A percentile compares a stretch with the other conserved stretches of the same genome.
phyloP scores from a whole-genome alignment of 1,284 basidiomycete species.

The Ceratobasidium sp. region DNA sequence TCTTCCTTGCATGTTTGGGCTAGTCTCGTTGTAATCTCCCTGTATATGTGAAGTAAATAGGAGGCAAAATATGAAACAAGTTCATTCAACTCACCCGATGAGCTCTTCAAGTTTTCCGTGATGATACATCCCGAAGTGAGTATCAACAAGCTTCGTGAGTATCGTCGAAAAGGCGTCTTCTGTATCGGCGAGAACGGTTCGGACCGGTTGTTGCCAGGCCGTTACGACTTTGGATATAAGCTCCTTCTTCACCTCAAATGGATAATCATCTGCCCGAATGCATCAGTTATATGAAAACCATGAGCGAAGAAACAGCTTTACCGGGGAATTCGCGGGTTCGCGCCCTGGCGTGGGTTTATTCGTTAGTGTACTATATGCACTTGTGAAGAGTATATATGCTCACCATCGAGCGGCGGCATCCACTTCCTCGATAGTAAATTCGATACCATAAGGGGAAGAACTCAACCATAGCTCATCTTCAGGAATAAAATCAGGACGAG shows the following conservation, averaged over 20 bases:
- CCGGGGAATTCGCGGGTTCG: conserved; percentile 41
- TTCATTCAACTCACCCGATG: conserved; percentile 53
- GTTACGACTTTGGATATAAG: conserved; percentile 66
- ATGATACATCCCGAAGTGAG: conserved; percentile 69
- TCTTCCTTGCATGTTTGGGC: conserved; percentile 8
- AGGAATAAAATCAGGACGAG: conserved; percentile 36
- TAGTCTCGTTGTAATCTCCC: conserved; percentile 4
- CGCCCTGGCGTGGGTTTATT: not conserved
- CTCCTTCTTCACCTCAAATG: conserved; percentile 69
- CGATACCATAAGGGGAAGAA: conserved; percentile 1
- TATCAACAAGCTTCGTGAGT: conserved; percentile 61
- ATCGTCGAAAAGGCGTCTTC: conserved; percentile 61
- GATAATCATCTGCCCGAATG: conserved; percentile 64
- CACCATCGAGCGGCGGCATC: conserved; percentile 29
- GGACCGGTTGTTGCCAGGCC: conserved; percentile 68
- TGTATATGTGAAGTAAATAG: not conserved
- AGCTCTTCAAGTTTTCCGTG: conserved; percentile 67
- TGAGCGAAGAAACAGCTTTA: not conserved
- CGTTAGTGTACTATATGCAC: not conserved
- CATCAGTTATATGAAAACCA: not conserved
- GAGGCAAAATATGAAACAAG: not conserved
- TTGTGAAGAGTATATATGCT: too few relatives aligned
- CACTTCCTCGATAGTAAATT: conserved; percentile 25
- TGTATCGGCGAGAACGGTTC: conserved; percentile 64
- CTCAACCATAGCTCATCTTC: conserved; percentile 19